Base-by-base conservation (phyloP, 306 rosid species). In the Casuarina cunninghamiana region DNA sequence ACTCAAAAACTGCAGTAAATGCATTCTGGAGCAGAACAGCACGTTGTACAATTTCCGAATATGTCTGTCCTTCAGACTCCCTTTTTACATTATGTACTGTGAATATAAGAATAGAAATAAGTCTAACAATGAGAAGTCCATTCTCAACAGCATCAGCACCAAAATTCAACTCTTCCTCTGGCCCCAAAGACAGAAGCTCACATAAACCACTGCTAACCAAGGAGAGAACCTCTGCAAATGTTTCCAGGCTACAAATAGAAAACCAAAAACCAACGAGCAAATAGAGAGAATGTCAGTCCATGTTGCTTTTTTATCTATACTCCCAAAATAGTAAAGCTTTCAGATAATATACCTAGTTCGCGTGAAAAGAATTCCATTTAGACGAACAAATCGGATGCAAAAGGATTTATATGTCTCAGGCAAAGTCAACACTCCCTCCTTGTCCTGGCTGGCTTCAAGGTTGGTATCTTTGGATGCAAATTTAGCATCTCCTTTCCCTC, bases 21-120 rank as follows among this genome's bases (percentile, higher is more conserved):
- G 99, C 97, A 90, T 93, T 91, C 88, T 86, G 97, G 71, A 95
- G 93, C 35, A 95, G 82, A 61, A 85, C 97, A 71, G 91, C 91
- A 83, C 91, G 92, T 80, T 95, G 97, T 48, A 95, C 90, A 86
- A 95, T 88, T 86, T 95, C 99, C 19, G 93, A 92, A 81, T 95
- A 95, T 0, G 91, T 89, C 88, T 94, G 97, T 65, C 97, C 96
- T 85, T 91, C 98, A 82, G 91, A 83, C 79, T 93, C 97, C 84
- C 81, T 91, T 62, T 85, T 93, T 81, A 83, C 93, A 84, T 87
- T 87, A 75, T 95, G 90, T 79, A 90, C 89, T 11, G 96, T 91
- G 79, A 87, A 95, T 86, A 93, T 76, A 77, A 91, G 85, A 80
- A 90, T 93, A 49, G 97, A 84, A 53, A 90, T 83, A 76, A 95